A percentile compares a stretch with the other conserved stretches of the same genome.
phyloP scores from a whole-genome alignment of 2,329 filamentous ascomycete genomes.

The Phaeosphaeria sp. region DNA sequence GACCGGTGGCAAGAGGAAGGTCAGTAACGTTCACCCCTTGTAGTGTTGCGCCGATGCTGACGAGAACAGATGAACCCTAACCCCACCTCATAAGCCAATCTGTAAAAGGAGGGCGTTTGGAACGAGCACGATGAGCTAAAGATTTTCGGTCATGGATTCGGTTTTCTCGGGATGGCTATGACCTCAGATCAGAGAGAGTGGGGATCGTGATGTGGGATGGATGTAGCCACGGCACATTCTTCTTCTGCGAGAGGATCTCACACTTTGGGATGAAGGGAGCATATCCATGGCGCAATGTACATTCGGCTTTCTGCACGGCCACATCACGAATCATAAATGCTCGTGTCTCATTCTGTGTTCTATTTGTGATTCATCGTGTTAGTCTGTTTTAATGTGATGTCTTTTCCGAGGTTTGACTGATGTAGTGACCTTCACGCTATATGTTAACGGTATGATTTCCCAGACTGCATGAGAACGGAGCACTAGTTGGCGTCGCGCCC shows the following conservation, averaged over 20 bases:
- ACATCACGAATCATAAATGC: slow-evolving; percentile 38
- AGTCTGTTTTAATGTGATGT: background rate
- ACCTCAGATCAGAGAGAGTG: slow-evolving; percentile 49
- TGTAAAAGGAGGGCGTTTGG: slow-evolving; percentile 28
- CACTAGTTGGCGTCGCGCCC: background rate
- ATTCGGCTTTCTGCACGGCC: slow-evolving; percentile 44
- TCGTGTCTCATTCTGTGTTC: slow-evolving; percentile 27
- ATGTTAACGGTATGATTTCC: no score
- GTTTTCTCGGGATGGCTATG: slow-evolving; percentile 46
- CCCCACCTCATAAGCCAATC: slow-evolving; percentile 68
- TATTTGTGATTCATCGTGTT: background rate
- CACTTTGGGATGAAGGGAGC: slow-evolving; percentile 48
- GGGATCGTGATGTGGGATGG: slow-evolving; percentile 34
- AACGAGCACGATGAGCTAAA: slow-evolving; percentile 43
- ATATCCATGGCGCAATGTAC: slow-evolving; percentile 51
- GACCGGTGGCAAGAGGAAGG: slow-evolving; percentile 98
- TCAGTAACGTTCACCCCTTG: slow-evolving; percentile 52
- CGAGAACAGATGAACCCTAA: slow-evolving; percentile 79
- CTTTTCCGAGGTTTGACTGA: background rate
- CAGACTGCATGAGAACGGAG: background rate
- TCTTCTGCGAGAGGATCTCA: slow-evolving; percentile 38
- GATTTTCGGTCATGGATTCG: slow-evolving; percentile 43
- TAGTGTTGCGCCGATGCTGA: slow-evolving; percentile 16
- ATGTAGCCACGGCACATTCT: slow-evolving; percentile 38
- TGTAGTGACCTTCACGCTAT: background rate